Evolutionary conservation across 805 yeast genomes (phyloP), one percentile per base, ranked within the genome.

Genomic region (Ogataea saltuana): DNA sequence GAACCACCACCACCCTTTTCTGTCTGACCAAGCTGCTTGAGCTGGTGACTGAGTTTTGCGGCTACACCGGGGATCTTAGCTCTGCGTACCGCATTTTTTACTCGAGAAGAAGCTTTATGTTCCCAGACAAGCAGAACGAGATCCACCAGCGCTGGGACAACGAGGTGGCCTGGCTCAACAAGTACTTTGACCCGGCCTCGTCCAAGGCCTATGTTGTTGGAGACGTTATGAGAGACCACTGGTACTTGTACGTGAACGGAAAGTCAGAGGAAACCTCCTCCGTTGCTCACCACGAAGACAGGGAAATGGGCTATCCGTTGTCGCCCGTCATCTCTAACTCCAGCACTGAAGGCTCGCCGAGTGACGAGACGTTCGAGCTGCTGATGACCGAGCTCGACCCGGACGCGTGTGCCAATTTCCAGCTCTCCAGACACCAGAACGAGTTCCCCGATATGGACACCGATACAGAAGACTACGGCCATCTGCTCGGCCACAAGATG

Each of bases 41-140:
- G 35, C 57, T 76, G 25, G 75, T 80, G 3, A 54, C 62, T 13
- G 47, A 60, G 4, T 69, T 70, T 43, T 63, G 77, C 32, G 59
- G 60, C 47, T 67, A 80, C 79, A 36, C 26, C 17, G 19, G 69
- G 42, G 60, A 71, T 52, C 46, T 51, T 22, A n/a, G 45, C 17
- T 23, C 53, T 6, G 45, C 88, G 23, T 76, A 74, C 65, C 77
- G 84, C 53, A 81, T 88, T 5, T 89, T 91, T 57, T 91, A 93
- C 66, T 88, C 97, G 4, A 79, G 97, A 63, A 80, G 96, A 63
- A 77, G 88, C 27, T 90, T 90, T 66, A 83, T 91, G 91, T 91
- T 89, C 64, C 99, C 98, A 8, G 80, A 81, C 31, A 81, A 75
- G 58, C 99, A 91, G 68, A 71, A 75, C 35, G 79, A 80, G 45